Evolutionary conservation across 2,329 filamentous ascomycete genomes (phyloP), one percentile per base, ranked within the genome.

Genomic region (Penicillium aurantiogriseum): DNA sequence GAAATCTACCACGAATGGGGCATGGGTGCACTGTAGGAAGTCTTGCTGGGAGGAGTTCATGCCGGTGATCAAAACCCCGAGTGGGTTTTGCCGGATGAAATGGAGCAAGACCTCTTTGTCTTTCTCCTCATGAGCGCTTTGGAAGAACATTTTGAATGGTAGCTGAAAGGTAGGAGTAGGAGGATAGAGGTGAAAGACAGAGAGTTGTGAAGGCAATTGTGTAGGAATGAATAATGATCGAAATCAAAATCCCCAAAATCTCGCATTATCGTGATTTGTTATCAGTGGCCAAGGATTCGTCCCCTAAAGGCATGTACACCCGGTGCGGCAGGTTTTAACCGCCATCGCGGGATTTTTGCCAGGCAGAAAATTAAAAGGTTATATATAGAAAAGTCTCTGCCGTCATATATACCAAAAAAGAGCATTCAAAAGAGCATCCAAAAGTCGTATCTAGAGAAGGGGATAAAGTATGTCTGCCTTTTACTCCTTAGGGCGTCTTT

Each of bases 1-100:
- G 8, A 55, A 33, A 36, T 61, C 59, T 4, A 61, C 53, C 13
- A 61, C 53, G 13, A 54, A 56, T 15, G 59, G 59, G 9, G 56
- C 56, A 52, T 61, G 59, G 31, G 59, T 59, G 38, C 59, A 61
- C 33, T 61, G 59, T 43, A 61, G 35, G 33, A 61, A 61, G 44
- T 61, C 59, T 46, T 58, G 55, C 36, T 48, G 51, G n/a, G 59
- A 51, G 15, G 59, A 61, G 35, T 61, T 57, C 31, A 59, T 46
- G 19, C 59, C 56, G 6, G 59, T 61, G 49, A 61, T 61, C 7
- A 61, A 42, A 17, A 61, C n/a, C 7, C 59, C 59, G 11, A 61
- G 56, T 13, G 59, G 59, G 27, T 61, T 59, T 33, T 61, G 52
- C 25, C 51, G 40, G 21, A 61, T 59, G 33, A 59, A 61, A 54